These are phyloP conservation scores for Viola pubescens DNA, from an alignment of 441 rosid species.

Conservation along the genomic window DNA sequence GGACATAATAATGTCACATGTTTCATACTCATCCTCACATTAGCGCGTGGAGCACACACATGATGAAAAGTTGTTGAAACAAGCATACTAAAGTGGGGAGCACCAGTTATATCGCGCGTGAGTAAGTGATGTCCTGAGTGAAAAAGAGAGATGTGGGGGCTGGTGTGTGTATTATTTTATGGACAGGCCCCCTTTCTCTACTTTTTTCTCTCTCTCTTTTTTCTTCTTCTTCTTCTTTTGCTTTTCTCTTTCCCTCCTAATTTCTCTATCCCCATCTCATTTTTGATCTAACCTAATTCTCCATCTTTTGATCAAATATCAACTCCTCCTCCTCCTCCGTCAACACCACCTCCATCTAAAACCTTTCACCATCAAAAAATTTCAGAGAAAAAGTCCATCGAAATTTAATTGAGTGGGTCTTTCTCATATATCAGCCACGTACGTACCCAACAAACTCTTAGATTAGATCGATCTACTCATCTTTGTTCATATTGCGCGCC, in stretches of 20 bases:
- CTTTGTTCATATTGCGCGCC: neutral
- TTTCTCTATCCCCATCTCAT: conserved; percentile 15
- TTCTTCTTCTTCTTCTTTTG: conserved; percentile 19
- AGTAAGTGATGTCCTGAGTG: conserved; percentile 7
- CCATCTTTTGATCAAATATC: neutral
- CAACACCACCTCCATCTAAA: conserved; percentile 12
- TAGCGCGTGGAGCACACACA: conserved; percentile 13
- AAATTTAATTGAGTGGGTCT: conserved; percentile 12
- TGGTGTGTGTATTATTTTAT: conserved; percentile 25
- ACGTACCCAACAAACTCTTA: neutral
- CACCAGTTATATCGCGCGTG: conserved; percentile 23
- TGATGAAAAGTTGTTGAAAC: neutral
- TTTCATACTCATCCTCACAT: conserved; percentile 14
- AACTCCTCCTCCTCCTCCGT: conserved; percentile 3
- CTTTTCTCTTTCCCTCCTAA: conserved; percentile 36
- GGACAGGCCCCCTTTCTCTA: neutral
- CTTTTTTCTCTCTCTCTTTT: conserved; percentile 8
- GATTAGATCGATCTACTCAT: conserved; percentile 15
- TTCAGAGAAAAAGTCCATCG: conserved; percentile 15
- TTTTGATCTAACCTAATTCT: conserved; percentile 25
- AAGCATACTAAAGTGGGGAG: neutral
- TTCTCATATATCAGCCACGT: neutral
- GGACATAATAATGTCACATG: conserved; percentile 29
- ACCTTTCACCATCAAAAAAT: neutral
- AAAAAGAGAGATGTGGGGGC: conserved; percentile 24